Conservation (phyloP, 2,329 filamentous ascomycete species). For the Penicillium palitans region DNA sequence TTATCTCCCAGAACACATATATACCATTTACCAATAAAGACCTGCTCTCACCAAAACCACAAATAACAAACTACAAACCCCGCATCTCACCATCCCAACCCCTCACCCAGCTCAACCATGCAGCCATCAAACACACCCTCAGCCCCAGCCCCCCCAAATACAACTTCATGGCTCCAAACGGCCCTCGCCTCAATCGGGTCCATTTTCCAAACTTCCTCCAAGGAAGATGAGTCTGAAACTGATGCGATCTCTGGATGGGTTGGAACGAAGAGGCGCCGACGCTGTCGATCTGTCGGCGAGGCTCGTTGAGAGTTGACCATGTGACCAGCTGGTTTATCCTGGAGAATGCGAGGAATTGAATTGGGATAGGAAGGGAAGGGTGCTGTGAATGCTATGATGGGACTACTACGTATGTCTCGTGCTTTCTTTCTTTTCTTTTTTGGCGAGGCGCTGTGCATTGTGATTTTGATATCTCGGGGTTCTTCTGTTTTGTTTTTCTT, state of each 20-base stretch:
- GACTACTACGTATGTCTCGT: neutral
- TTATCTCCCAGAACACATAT: neutral
- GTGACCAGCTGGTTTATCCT: neutral
- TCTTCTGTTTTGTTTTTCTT: neutral
- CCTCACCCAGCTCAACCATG: neutral
- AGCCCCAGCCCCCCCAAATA: neutral
- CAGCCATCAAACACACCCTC: neutral
- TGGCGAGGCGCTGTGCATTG: neutral
- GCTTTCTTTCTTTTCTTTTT: neutral
- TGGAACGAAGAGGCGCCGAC: constrained; percentile 15
- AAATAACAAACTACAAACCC: neutral
- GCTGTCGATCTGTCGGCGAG: constrained; percentile 25
- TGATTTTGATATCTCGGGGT: neutral
- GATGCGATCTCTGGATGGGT: constrained; percentile 26
- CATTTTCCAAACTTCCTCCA: constrained; percentile 8
- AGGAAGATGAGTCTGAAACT: constrained; percentile 11
- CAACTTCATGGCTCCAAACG: constrained; percentile 13
- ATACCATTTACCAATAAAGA: neutral
- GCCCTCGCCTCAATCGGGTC: constrained; percentile 14
- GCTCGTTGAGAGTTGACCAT: constrained; percentile 10
- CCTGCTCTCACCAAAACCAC: neutral
- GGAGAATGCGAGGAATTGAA: neutral
- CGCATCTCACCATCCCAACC: neutral
- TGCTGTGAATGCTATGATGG: neutral
- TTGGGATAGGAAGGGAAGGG: neutral